Base-by-base conservation (phyloP, 2,329 filamentous ascomycete genomes). In the Stromatinia cepivora region DNA sequence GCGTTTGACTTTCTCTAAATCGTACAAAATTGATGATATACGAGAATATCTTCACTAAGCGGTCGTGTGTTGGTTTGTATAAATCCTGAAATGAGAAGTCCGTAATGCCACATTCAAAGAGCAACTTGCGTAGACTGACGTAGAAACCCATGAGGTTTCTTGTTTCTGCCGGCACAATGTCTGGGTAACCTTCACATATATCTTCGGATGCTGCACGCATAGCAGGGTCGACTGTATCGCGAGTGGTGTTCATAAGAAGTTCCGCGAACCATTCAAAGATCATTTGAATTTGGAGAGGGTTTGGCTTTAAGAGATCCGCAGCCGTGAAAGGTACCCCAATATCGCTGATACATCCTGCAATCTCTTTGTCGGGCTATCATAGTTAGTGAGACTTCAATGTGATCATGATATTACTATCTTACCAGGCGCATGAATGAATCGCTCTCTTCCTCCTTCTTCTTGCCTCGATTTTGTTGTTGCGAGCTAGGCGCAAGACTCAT, bases 21-120 rank as follows among this genome's bases (percentile, higher is more conserved):
- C 95, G 90, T 74, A 98, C 94, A 81, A 99, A 99, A 81, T 99
- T 99, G 84, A 99, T 99, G 73, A 98, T 87, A 81, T 97, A 97
- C 73, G 92, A 97, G 79, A 99, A 95, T 77, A 98, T 96, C 82
- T 95, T 97, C 77, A 94, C 91, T 20, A 98, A 86, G 57, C 95
- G 91, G 70, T 92, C 91, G 78, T 96, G 92, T 1, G 93, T 97
- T 22, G 95, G 95, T 79, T 91, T 91, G 79, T 96, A 94, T 8
- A 99, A 84, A 79, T 99, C 95, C 71, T 90, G 89, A 81, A 98
- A 97, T 48, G 91, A 93, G 77, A 99, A 97, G 80, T 99, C 95
- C 71, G 90, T 90, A 75, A 99, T 92, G 59, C 93, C 93, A 79
- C 95, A 98, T 84, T 94, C 93, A 70, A 89, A 82, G 74, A 99